Evolutionary conservation across 768 basidiomycete genomes (phyloP).

Genomic region (Serendipita sp.): DNA sequence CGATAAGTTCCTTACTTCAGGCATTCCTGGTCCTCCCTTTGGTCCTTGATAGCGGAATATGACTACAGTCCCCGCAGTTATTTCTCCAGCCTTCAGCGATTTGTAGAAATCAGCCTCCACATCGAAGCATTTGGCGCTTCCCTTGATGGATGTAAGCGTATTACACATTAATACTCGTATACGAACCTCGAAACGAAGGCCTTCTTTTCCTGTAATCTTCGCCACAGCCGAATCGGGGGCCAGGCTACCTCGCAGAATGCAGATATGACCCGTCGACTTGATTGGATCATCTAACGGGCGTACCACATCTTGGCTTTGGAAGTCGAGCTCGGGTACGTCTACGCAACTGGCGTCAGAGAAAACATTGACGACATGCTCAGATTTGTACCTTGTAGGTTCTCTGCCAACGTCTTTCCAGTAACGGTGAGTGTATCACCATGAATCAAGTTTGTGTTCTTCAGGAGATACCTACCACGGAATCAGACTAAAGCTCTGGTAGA

Average conservation of each 20-base stretch:
- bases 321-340: constrained; percentile 56
- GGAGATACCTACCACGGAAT: constrained; percentile 30
- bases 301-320: constrained; percentile 63
- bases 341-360: constrained; percentile 15
- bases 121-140: constrained; percentile 64
- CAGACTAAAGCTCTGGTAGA: not conserved
- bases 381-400: constrained; percentile 42
- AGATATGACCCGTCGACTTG: constrained; percentile 74
- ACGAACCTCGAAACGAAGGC: constrained; percentile 57
- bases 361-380: constrained; percentile 20
- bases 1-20: constrained; percentile 39
- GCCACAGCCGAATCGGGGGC: constrained; percentile 78
- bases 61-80: constrained; percentile 57
- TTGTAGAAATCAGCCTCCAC: constrained; percentile 59
- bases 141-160: constrained; percentile 24
- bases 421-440: constrained; percentile 76
- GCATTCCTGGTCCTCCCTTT: constrained; percentile 86
- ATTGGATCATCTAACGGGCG: constrained; percentile 58
- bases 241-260: constrained; percentile 77
- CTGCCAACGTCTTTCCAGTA: constrained; percentile 77
- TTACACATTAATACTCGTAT: constrained; percentile 16
- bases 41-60: constrained; percentile 83
- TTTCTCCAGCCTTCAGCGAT: constrained; percentile 54
- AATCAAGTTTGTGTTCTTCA: constrained; percentile 61
- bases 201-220: constrained; percentile 90